These are phyloP conservation scores for Lithospermum erythrorhizon DNA, from an alignment of 257 asterid species.

Conservation along the genomic window DNA sequence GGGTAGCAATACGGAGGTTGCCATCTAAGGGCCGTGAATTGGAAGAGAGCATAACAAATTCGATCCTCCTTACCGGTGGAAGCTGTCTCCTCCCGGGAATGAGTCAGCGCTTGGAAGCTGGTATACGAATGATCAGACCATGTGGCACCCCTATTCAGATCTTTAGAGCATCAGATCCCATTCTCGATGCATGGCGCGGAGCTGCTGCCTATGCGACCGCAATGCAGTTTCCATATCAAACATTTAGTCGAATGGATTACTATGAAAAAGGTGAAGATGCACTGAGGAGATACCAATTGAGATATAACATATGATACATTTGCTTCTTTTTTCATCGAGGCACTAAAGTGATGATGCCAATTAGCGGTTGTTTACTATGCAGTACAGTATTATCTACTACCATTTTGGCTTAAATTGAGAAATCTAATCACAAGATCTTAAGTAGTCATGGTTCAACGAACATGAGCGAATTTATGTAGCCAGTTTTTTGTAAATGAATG, in stretches of 20 bases:
- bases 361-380: too few species aligned
- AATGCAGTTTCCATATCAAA: conserved; percentile 48
- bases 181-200: conserved; percentile 93
- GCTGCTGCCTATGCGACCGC: conserved; percentile 67
- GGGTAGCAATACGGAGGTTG: conserved; percentile 58
- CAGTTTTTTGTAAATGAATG: too few species aligned
- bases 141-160: conserved; percentile 68
- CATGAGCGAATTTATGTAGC: too few species aligned
- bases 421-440: too few species aligned
- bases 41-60: conserved; percentile 56
- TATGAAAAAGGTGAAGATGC: conserved; percentile 90
- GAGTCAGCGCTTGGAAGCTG: conserved; percentile 72
- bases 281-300: conserved; percentile 53
- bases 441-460: too few species aligned
- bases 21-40: conserved; percentile 24
- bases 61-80: conserved; percentile 86
- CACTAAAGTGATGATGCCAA: neutral
- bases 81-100: conserved; percentile 77
- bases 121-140: conserved; percentile 68
- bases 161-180: conserved; percentile 51
- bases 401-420: too few species aligned
- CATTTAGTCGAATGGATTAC: conserved; percentile 74
- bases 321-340: neutral
- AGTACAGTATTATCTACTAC: too few species aligned
- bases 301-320: conserved; percentile 33